phyloP scores from a whole-genome alignment of 2,329 filamentous ascomycete genomes.

The Colletotrichum lentis region DNA sequence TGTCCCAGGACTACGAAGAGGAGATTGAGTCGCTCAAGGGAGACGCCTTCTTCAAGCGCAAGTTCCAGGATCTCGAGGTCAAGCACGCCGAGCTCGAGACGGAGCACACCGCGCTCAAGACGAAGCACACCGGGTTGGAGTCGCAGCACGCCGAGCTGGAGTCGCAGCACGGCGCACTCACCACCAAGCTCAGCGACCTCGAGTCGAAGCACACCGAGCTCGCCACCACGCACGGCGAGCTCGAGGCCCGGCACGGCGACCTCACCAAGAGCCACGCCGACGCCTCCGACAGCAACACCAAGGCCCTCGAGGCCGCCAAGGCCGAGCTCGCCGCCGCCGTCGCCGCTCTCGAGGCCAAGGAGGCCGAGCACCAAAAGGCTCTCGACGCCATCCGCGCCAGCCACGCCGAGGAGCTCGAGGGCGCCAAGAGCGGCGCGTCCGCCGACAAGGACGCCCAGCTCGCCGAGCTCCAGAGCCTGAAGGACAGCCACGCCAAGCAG shows the following conservation, averaged over 20 bases:
- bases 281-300: constrained; percentile 50
- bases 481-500: constrained; percentile 62
- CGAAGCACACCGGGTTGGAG: constrained; percentile 16
- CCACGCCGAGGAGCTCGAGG: constrained; percentile 67
- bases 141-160: constrained; percentile 41
- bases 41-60: constrained; percentile 70
- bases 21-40: constrained; percentile 71
- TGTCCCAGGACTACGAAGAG: constrained; percentile 69
- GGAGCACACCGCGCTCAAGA: constrained; percentile 44
- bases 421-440: constrained; percentile 61
- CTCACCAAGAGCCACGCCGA: constrained; percentile 45
- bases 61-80: constrained; percentile 67
- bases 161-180: constrained; percentile 1
- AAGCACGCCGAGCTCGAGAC: constrained; percentile 62
- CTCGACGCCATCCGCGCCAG: constrained; percentile 64
- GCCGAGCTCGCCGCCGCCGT: constrained; percentile 55
- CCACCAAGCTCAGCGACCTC: constrained; percentile 61
- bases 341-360: constrained; percentile 59
- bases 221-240: constrained; percentile 45
- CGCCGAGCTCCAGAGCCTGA: constrained; percentile 62
- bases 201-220: constrained; percentile 47
- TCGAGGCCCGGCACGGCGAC: constrained; percentile 48
- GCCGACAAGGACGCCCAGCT: constrained; percentile 59
- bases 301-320: constrained; percentile 54
- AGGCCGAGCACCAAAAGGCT: constrained; percentile 61